Evolutionary conservation across 1,284 basidiomycete species (phyloP).

Genomic region (Cryptococcus sp.): DNA sequence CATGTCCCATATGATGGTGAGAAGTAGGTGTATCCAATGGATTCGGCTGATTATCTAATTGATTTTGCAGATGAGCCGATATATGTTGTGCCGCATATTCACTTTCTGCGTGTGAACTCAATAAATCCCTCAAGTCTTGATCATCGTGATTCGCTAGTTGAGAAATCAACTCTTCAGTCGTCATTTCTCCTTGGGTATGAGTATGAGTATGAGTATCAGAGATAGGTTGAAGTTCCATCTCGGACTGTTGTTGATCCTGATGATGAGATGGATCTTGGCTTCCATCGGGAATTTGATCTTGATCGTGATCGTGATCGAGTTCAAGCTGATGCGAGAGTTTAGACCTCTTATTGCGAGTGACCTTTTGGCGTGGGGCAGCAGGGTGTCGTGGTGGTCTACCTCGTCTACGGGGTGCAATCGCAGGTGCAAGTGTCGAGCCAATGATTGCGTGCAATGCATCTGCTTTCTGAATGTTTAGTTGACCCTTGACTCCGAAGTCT

Average conservation of each 20-base stretch:
- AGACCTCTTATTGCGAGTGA: neutral
- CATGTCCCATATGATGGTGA: slow-evolving; percentile 5
- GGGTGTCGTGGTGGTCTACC: slow-evolving; percentile 25
- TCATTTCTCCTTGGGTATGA: neutral
- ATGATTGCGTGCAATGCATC: neutral
- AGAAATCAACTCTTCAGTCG: neutral
- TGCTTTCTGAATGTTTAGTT: neutral
- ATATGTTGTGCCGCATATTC: neutral
- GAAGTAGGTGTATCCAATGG: slow-evolving; percentile 2
- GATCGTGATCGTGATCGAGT: too few relatives aligned
- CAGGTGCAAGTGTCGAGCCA: slow-evolving; percentile 32
- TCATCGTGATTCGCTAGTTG: neutral
- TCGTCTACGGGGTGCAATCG: slow-evolving; percentile 28
- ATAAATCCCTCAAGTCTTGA: neutral
- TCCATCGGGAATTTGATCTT: neutral
- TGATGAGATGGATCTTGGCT: neutral
- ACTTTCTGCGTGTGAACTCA: neutral
- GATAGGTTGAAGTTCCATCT: too few relatives aligned
- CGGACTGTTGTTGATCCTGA: neutral
- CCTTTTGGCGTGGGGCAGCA: neutral
- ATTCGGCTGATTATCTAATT: too few relatives aligned
- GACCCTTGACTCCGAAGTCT: neutral
- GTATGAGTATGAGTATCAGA: too few relatives aligned
- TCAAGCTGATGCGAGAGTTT: neutral
- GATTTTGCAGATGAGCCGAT: too few relatives aligned